phyloP scores from a whole-genome alignment of 345 rosid genomes.

The Arabidopsis arenosa region DNA sequence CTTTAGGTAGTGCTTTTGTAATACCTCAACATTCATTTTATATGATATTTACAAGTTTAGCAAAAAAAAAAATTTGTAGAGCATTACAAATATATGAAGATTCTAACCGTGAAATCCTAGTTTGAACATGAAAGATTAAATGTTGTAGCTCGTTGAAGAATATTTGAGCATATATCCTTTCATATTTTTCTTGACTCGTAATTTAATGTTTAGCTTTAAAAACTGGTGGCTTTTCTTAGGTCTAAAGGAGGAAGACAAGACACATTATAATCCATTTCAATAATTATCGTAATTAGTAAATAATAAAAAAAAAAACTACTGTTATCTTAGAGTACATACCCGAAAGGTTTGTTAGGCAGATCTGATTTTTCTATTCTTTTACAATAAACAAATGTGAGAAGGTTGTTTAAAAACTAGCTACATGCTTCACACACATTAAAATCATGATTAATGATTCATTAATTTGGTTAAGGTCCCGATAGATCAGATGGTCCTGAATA shows the following conservation, averaged over 20 bases:
- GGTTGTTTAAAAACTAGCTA: constrained; percentile 15
- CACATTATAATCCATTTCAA: neutral
- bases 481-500: constrained; percentile 19
- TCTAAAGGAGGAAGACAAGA: neutral
- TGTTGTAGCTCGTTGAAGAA: neutral
- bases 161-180: neutral
- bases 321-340: constrained; percentile 18
- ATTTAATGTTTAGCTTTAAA: neutral
- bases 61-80: constrained; percentile 7
- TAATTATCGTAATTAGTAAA: neutral
- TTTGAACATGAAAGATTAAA: neutral
- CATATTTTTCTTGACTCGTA: neutral
- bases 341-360: constrained; percentile 28
- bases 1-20: too few species aligned
- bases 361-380: neutral
- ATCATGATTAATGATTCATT: constrained; percentile 41
- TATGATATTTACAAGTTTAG: too few species aligned
- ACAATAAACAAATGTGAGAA: constrained; percentile 17
- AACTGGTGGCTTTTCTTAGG: neutral
- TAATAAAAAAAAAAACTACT: too few species aligned
- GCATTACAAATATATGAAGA: neutral
- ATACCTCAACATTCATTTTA: too few species aligned
- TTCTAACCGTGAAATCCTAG: neutral
- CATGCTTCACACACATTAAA: constrained; percentile 42
- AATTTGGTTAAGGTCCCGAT: constrained; percentile 40